A percentile compares a stretch with the other conserved stretches of the same genome.
phyloP scores from a whole-genome alignment of 768 basidiomycete species.

The Pulveroboletus sp. region DNA sequence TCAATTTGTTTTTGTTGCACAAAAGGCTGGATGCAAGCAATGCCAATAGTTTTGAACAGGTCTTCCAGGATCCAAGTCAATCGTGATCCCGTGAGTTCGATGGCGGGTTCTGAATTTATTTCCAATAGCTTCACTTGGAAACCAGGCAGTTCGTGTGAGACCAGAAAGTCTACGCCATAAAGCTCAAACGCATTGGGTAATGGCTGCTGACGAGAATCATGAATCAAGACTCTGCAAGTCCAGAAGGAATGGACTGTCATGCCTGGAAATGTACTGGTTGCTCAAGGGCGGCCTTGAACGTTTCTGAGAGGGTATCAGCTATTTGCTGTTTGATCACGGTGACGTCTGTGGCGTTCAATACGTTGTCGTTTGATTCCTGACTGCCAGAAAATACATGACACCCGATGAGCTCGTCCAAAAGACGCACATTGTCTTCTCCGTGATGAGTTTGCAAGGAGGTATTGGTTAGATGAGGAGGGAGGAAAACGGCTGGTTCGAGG shows the following conservation, averaged over 20 bases:
- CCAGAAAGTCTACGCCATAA: conserved; percentile 90
- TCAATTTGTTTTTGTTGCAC: no score
- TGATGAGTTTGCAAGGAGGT: conserved; percentile 74
- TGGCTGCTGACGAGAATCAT: conserved; percentile 43
- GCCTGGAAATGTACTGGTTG: conserved; percentile 86
- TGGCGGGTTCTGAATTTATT: conserved; percentile 94
- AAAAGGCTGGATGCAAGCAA: conserved; percentile 69
- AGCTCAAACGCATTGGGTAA: conserved; percentile 92
- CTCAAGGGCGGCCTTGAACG: conserved; percentile 80
- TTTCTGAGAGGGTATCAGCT: conserved; percentile 64
- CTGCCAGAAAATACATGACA: conserved; percentile 45
- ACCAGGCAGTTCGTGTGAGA: conserved; percentile 42
- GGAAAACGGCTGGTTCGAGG: conserved; percentile 25
- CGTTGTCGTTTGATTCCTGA: conserved; percentile 19
- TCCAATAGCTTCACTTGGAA: conserved; percentile 78
- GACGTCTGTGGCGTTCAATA: conserved; percentile 35
- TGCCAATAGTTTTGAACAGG: conserved; percentile 68
- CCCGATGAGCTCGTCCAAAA: conserved; percentile 78
- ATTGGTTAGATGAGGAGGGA: conserved; percentile 84
- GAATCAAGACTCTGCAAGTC: no score
- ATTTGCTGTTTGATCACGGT: conserved; percentile 58
- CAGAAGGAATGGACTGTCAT: conserved; percentile 7
- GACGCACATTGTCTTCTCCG: conserved; percentile 67
- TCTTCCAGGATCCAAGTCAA: conserved; percentile 78
- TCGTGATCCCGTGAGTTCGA: conserved; percentile 85